These are phyloP conservation scores for Bryopsis sp. DNA, from an alignment of 139 green algal genomes.

Conservation along the genomic window DNA sequence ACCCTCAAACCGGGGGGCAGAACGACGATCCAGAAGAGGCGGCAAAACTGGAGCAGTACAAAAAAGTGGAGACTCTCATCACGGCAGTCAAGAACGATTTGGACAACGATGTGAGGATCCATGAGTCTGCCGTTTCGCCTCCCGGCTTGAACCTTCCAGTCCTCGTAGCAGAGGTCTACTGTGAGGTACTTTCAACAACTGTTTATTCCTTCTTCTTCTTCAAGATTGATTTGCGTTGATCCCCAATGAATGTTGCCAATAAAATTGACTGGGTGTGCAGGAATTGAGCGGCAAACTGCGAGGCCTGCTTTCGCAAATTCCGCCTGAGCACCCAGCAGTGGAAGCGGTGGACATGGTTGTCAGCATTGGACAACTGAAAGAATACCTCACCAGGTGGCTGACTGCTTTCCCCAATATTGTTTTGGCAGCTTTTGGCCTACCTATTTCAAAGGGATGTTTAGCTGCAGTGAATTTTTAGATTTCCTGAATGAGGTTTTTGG, in stretches of 20 bases:
- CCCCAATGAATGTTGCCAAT: too few species aligned
- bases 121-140: neutral
- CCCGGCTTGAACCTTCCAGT: neutral
- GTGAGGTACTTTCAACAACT: too few species aligned
- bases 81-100: neutral
- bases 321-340: neutral
- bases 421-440: too few species aligned
- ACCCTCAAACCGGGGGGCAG: too few species aligned
- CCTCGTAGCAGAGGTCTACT: neutral
- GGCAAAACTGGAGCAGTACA: neutral
- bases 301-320: neutral
- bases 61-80: neutral
- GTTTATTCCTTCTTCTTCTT: too few species aligned
- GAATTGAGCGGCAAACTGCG: neutral
- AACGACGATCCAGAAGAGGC: too few species aligned
- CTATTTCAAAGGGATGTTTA: too few species aligned
- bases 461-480: too few species aligned
- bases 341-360: conserved; percentile 10
- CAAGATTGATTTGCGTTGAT: too few species aligned
- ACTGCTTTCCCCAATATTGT: too few species aligned
- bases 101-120: neutral
- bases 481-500: too few species aligned
- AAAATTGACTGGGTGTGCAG: too few species aligned
- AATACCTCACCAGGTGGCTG: neutral
- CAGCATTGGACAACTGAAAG: neutral